A percentile compares a stretch with the other conserved stretches of the same genome.
Conservation (phyloP, 2,329 filamentous ascomycete genomes). For the Tetracladium maxilliforme region DNA sequence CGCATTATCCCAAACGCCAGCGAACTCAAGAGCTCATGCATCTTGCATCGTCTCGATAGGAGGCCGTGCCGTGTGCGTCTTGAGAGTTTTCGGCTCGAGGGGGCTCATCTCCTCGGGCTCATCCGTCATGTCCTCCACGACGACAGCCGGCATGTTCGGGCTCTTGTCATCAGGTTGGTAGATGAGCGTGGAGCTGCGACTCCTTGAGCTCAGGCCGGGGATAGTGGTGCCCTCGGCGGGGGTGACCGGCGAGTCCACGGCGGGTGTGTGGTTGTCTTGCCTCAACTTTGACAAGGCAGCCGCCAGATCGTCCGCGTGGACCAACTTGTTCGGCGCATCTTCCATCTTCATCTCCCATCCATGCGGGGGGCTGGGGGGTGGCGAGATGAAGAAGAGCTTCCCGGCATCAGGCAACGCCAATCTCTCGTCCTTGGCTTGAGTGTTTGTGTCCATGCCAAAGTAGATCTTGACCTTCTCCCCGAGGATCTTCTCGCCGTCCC, state of each 20-base stretch:
- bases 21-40: not conserved
- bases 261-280: slow-evolving; percentile 20
- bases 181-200: slow-evolving; percentile 50
- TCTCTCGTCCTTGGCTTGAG: slow-evolving; percentile 38
- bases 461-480: slow-evolving; percentile 56
- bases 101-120: slow-evolving; percentile 27
- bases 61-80: slow-evolving; percentile 45
- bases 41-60: slow-evolving; percentile 50
- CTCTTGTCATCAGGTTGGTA: slow-evolving; percentile 43
- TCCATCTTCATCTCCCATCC: slow-evolving; percentile 56
- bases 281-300: slow-evolving; percentile 49
- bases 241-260: slow-evolving; percentile 27
- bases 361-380: slow-evolving; percentile 51
- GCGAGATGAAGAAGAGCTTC: slow-evolving; percentile 61
- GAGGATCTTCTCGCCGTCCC: slow-evolving; percentile 62
- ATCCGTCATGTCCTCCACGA: slow-evolving; percentile 53
- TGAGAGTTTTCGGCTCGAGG: slow-evolving; percentile 29
- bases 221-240: slow-evolving; percentile 10
- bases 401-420: slow-evolving; percentile 53
- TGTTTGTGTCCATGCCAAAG: slow-evolving; percentile 47
- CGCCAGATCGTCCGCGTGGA: slow-evolving; percentile 55
- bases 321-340: slow-evolving; percentile 54
- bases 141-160: slow-evolving; percentile 46
- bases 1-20: not conserved
- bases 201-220: slow-evolving; percentile 23